phyloP scores from a whole-genome alignment of 495 filamentous ascomycete genomes.

The Hypoxylon perforatum region DNA sequence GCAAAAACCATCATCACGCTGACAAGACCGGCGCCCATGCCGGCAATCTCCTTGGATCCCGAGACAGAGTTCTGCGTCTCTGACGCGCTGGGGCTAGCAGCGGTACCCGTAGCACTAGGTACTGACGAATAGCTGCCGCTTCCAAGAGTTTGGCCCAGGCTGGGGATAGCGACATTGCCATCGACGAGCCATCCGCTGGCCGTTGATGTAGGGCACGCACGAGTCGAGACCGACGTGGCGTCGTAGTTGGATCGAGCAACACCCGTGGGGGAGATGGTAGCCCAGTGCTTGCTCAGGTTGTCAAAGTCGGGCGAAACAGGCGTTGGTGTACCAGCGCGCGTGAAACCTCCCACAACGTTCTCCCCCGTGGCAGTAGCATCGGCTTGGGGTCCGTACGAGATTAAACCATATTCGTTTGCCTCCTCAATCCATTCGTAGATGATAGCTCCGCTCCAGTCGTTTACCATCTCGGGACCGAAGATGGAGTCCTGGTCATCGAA shows the following conservation, averaged over 20 bases:
- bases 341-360: constrained; percentile 72
- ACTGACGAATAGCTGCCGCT: constrained; percentile 44
- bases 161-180: constrained; percentile 74
- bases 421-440: constrained; percentile 94
- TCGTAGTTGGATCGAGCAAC: constrained; percentile 72
- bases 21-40: constrained; percentile 63
- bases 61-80: constrained; percentile 51
- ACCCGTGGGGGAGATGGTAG: constrained; percentile 74
- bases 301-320: constrained; percentile 80
- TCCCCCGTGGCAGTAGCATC: constrained; percentile 58
- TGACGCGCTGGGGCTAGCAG: constrained; percentile 31
- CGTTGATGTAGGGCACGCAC: constrained; percentile 77
- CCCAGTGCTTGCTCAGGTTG: constrained; percentile 83
- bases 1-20: constrained; percentile 66
- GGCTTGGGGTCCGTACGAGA: constrained; percentile 75
- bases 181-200: constrained; percentile 76
- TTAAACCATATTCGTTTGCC: constrained; percentile 83
- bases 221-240: constrained; percentile 65
- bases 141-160: constrained; percentile 68
- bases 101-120: constrained; percentile 41
- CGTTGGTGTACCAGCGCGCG: constrained; percentile 76
- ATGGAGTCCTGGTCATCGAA: constrained; percentile 84
- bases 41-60: constrained; percentile 61
- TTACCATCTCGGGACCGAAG: constrained; percentile 75
- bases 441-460: constrained; percentile 83